These are phyloP conservation scores for Corylus avellana DNA, from an alignment of 306 rosid species.

Conservation along the genomic window DNA sequence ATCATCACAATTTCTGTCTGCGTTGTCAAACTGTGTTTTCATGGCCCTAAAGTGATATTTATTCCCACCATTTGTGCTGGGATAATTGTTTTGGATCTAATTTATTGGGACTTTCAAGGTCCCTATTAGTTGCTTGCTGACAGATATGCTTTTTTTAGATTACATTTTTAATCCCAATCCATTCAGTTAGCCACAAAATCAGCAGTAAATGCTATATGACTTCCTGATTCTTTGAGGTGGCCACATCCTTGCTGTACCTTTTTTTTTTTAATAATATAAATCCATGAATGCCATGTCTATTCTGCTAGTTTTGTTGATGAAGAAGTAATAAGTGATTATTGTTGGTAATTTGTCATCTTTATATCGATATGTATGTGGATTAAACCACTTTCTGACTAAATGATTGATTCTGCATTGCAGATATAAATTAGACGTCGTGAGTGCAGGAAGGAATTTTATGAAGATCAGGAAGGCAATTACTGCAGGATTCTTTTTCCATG, in stretches of 20 bases:
- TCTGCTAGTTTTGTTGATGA: background rate
- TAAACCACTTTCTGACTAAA: constrained; percentile 27
- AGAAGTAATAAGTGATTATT: background rate
- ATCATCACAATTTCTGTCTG: background rate
- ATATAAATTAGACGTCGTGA: constrained; percentile 85
- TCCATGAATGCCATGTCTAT: background rate
- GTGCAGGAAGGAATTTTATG: constrained; percentile 74
- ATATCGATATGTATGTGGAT: background rate
- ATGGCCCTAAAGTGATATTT: background rate
- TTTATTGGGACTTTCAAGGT: background rate
- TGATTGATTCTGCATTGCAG: constrained; percentile 35
- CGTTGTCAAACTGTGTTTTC: background rate
- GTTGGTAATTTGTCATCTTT: constrained; percentile 4
- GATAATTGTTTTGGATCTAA: background rate
- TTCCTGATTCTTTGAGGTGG: background rate
- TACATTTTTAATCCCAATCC: background rate
- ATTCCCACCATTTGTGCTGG: background rate
- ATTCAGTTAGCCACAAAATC: background rate
- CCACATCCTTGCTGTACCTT: constrained; percentile 4
- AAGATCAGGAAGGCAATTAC: constrained; percentile 85
- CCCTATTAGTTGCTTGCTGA: background rate
- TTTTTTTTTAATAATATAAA: background rate
- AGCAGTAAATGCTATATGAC: background rate
- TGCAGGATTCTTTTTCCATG: constrained; percentile 85
- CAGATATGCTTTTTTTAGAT: background rate